phyloP scores from a whole-genome alignment of 202 grass and related monocot species.

The Setaria italica region DNA sequence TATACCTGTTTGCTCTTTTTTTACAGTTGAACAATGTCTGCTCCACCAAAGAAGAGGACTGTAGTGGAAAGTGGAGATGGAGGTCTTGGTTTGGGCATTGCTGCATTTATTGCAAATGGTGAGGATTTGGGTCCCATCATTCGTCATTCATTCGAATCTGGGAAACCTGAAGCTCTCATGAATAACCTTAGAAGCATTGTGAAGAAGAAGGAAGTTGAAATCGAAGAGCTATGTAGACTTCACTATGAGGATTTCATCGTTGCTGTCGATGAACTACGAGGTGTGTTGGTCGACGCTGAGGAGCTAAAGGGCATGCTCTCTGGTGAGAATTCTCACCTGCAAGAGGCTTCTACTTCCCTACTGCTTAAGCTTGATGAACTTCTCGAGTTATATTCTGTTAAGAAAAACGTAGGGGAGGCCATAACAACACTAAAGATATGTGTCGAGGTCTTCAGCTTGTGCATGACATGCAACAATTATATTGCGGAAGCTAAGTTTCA shows the following conservation, averaged over 20 bases:
- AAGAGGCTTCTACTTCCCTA: conserved; percentile 47
- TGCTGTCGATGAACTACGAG: conserved; percentile 74
- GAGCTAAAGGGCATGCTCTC: conserved; percentile 62
- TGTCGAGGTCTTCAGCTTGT: conserved; percentile 58
- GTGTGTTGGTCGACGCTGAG: conserved; percentile 69
- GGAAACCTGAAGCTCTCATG: conserved; percentile 74
- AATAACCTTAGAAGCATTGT: conserved; percentile 67
- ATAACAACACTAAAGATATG: conserved; percentile 63
- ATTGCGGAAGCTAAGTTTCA: conserved; percentile 63
- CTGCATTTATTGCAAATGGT: conserved; percentile 62
- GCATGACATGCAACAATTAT: conserved; percentile 60
- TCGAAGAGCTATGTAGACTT: conserved; percentile 74
- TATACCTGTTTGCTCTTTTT: neutral
- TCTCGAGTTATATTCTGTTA: conserved; percentile 60
- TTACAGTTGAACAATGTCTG: conserved; percentile 55
- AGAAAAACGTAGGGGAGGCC: conserved; percentile 66
- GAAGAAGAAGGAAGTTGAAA: conserved; percentile 83
- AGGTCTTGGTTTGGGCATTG: conserved; percentile 57
- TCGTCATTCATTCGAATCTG: conserved; percentile 67
- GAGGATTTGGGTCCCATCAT: conserved; percentile 82
- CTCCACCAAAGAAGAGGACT: conserved; percentile 60
- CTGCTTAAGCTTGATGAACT: conserved; percentile 63
- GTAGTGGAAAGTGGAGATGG: conserved; percentile 68
- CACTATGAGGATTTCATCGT: conserved; percentile 85
- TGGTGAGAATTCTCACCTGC: conserved; percentile 58